A percentile compares a stretch with the other conserved stretches of the same genome.
These are phyloP conservation scores for Backusella luteola DNA, from an alignment of 192 early-diverging fungal species.

Conservation along the genomic window DNA sequence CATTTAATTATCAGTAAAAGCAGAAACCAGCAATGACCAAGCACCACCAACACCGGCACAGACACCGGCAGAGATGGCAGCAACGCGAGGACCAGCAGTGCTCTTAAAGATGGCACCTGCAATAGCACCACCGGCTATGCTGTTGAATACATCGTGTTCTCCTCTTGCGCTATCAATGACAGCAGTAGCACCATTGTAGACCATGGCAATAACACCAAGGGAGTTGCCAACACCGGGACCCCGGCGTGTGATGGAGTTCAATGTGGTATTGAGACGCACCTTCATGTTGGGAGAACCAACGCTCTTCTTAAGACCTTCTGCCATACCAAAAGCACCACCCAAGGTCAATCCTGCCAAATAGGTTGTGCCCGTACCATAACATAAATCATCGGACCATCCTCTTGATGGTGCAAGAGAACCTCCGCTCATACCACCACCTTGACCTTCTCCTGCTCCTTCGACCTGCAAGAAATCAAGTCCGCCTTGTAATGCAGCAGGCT, in stretches of 20 bases:
- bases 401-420: slow-evolving; percentile 64
- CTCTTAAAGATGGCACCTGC: slow-evolving; percentile 79
- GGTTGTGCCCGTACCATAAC: slow-evolving; percentile 80
- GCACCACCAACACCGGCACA: slow-evolving; percentile 38
- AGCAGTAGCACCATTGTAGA: slow-evolving; percentile 77
- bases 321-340: slow-evolving; percentile 74
- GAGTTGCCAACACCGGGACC: slow-evolving; percentile 86
- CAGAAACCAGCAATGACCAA: slow-evolving; percentile 24
- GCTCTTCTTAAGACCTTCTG: slow-evolving; percentile 67
- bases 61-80: slow-evolving; percentile 31
- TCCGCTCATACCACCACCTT: slow-evolving; percentile 30
- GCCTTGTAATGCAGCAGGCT: slow-evolving; percentile 53
- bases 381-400: slow-evolving; percentile 78
- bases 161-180: slow-evolving; percentile 63
- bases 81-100: slow-evolving; percentile 51
- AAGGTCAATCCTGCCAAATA: slow-evolving; percentile 71
- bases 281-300: slow-evolving; percentile 62
- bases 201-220: slow-evolving; percentile 76
- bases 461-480: slow-evolving; percentile 58
- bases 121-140: slow-evolving; percentile 68
- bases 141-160: slow-evolving; percentile 64
- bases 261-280: slow-evolving; percentile 76
- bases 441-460: slow-evolving; percentile 28
- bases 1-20: slow-evolving; percentile 5
- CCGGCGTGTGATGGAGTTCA: slow-evolving; percentile 80